A percentile compares a stretch with the other conserved stretches of the same genome.
Conservation (phyloP, 495 filamentous ascomycete genomes). For the Tetracladium marchalianum region DNA sequence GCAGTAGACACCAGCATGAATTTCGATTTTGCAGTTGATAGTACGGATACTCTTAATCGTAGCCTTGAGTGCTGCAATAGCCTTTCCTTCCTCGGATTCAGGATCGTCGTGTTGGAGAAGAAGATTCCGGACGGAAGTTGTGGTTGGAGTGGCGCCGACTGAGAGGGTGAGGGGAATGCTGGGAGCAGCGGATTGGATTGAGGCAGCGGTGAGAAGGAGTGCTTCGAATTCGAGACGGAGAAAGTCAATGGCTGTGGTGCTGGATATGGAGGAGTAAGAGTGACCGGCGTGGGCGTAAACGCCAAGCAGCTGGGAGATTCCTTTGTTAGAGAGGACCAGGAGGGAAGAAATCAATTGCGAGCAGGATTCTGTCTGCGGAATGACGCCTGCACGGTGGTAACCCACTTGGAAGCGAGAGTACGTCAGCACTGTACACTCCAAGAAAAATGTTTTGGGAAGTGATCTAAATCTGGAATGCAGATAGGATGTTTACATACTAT, state of each 20-base stretch:
- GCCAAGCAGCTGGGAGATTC: constrained; percentile 43
- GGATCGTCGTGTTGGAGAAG: background rate
- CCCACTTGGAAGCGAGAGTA: constrained; percentile 28
- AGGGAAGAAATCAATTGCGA: constrained; percentile 38
- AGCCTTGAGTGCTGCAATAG: constrained; percentile 8
- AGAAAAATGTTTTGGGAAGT: too few species aligned
- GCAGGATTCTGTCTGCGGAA: constrained; percentile 40
- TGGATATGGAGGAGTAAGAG: constrained; percentile 47
- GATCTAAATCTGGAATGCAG: too few species aligned
- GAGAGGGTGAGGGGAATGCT: constrained; percentile 46
- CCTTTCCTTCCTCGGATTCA: constrained; percentile 3
- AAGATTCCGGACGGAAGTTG: constrained; percentile 40
- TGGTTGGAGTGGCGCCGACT: constrained; percentile 76
- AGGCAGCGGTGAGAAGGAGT: constrained; percentile 37
- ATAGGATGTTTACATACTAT: constrained; percentile 26
- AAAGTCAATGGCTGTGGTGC: constrained; percentile 44
- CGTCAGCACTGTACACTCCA: too few species aligned
- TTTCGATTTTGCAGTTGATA: constrained; percentile 39
- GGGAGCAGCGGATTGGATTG: constrained; percentile 21
- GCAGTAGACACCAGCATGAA: constrained; percentile 67
- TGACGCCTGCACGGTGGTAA: constrained; percentile 63
- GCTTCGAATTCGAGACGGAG: constrained; percentile 52
- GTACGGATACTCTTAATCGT: constrained; percentile 19
- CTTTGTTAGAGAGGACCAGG: constrained; percentile 28
- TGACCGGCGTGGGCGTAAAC: constrained; percentile 76